phyloP scores from a whole-genome alignment of 441 rosid species.

The Raphanus hybrid region DNA sequence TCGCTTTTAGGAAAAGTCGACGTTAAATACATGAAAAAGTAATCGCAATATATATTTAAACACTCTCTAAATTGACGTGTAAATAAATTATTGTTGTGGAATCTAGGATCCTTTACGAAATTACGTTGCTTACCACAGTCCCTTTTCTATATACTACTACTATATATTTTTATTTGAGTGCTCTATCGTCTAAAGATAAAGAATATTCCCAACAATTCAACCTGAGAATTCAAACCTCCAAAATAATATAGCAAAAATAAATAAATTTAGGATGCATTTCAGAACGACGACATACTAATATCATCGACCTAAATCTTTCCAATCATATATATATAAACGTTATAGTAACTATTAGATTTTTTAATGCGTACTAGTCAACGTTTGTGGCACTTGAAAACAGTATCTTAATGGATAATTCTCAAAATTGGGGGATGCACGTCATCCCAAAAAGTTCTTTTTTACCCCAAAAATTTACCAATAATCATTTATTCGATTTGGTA shows the following conservation, averaged over 20 bases:
- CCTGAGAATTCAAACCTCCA: constrained; percentile 17
- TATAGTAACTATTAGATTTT: background rate
- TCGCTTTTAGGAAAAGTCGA: constrained; percentile 27
- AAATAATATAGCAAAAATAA: background rate
- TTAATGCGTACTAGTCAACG: background rate
- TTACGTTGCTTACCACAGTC: constrained; percentile 25
- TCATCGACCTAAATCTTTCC: background rate
- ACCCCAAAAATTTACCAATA: background rate
- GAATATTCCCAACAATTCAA: constrained; percentile 30
- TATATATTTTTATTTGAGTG: background rate
- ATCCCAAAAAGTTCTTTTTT: background rate
- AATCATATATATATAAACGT: too few relatives aligned
- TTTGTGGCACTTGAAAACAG: background rate
- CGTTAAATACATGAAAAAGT: constrained; percentile 3
- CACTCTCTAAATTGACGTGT: constrained; percentile 27
- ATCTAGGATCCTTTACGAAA: constrained; percentile 17
- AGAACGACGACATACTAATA: background rate
- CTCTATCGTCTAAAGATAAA: background rate
- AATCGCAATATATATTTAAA: background rate
- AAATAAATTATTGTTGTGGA: background rate
- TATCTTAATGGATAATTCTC: background rate
- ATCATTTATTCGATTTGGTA: background rate
- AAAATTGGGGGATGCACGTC: background rate
- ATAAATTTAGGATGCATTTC: background rate
- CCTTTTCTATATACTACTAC: constrained; percentile 9